Percentiles rank a stretch among this genome's conserved stretches.
Evolutionary conservation across 2,329 filamentous ascomycete genomes (phyloP).

Genomic region (Monosporascus sp.): DNA sequence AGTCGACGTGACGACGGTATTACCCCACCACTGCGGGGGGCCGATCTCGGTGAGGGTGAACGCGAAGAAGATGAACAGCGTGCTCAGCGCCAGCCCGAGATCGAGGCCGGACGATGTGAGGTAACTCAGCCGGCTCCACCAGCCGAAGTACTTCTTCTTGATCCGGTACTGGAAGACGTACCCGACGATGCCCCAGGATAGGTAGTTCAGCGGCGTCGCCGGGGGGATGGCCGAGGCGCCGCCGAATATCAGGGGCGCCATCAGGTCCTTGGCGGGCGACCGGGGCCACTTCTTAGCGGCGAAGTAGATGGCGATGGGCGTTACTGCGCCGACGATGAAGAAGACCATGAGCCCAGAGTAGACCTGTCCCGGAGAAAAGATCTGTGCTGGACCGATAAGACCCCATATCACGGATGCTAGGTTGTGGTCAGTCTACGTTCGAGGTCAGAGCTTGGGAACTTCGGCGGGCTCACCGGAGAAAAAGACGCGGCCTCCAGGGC

Average conservation of each 20-base stretch:
- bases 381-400: slow-evolving; percentile 56
- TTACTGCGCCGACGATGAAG: slow-evolving; percentile 50
- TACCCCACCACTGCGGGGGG: slow-evolving; percentile 67
- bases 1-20: slow-evolving; percentile 51
- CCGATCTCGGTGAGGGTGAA: slow-evolving; percentile 59
- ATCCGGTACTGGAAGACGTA: slow-evolving; percentile 66
- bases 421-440: not conserved
- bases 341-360: slow-evolving; percentile 57
- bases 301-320: slow-evolving; percentile 48
- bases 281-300: slow-evolving; percentile 44
- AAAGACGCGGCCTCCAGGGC: slow-evolving; percentile 58
- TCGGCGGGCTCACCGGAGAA: slow-evolving; percentile 44
- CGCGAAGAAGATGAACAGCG: slow-evolving; percentile 65
- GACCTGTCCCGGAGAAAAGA: slow-evolving; percentile 58
- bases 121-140: slow-evolving; percentile 73
- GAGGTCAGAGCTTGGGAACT: not conserved
- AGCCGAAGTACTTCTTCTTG: slow-evolving; percentile 56
- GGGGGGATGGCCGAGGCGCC: slow-evolving; percentile 54
- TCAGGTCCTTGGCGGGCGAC: slow-evolving; percentile 46
- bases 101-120: slow-evolving; percentile 66
- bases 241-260: slow-evolving; percentile 60
- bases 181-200: slow-evolving; percentile 68
- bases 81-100: slow-evolving; percentile 60
- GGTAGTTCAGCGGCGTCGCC: slow-evolving; percentile 69
- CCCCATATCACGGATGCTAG: slow-evolving; percentile 63